Evolutionary conservation across 345 rosid species (phyloP).

Genomic region (Acer negundo): DNA sequence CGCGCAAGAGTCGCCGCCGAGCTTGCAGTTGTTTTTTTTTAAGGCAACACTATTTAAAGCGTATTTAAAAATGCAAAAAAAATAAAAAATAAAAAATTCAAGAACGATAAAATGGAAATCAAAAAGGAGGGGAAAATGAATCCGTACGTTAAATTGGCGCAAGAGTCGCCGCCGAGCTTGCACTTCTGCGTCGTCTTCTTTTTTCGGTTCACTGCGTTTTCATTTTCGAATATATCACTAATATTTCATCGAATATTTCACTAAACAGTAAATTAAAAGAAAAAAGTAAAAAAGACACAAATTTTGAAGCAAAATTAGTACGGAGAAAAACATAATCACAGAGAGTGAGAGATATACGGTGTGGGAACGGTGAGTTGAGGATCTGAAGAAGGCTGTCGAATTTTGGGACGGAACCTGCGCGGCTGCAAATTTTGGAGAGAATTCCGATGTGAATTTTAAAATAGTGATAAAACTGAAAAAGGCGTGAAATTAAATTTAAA

Average conservation of each 20-base stretch:
- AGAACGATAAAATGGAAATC: not conserved
- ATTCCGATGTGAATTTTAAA: not conserved
- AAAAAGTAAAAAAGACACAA: not conserved
- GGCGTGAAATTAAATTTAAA: not conserved
- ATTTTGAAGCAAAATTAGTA: not conserved
- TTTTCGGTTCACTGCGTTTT: conserved; percentile 35
- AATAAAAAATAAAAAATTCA: not conserved
- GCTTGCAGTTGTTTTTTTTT: too few species aligned
- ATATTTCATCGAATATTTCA: not conserved
- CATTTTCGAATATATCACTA: too few species aligned
- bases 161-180: conserved; percentile 50
- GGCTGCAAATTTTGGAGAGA: not conserved
- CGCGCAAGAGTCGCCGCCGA: too few species aligned
- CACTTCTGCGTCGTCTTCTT: conserved; percentile 42
- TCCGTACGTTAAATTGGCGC: conserved; percentile 42
- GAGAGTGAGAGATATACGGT: not conserved
- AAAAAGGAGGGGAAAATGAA: not conserved
- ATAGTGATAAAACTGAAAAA: not conserved
- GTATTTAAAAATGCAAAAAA: too few species aligned
- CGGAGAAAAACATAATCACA: not conserved
- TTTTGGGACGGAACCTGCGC: conserved; percentile 12
- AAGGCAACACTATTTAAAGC: not conserved
- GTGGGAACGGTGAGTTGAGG: not conserved
- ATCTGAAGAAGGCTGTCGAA: not conserved
- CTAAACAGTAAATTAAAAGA: not conserved